Evolutionary conservation across 495 filamentous ascomycete species (phyloP).

Genomic region (Elasticomyces elasticus): DNA sequence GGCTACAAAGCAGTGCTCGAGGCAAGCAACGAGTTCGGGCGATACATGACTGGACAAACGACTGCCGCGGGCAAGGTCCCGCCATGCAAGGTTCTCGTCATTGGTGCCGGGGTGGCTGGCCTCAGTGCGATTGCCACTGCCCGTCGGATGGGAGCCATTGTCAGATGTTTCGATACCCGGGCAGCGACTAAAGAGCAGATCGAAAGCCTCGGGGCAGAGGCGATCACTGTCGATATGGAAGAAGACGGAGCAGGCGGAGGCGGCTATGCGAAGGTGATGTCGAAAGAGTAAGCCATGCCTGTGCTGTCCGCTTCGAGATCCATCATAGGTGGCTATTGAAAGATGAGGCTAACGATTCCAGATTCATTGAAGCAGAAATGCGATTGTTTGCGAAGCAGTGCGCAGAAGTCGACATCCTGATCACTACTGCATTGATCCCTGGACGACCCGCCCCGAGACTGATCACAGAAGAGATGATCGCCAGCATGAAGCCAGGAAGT

Average conservation of each 20-base stretch:
- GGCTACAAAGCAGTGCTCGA: constrained; percentile 79
- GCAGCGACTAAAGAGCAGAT: constrained; percentile 72
- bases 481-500: constrained; percentile 71
- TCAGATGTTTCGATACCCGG: constrained; percentile 73
- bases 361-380: constrained; percentile 81
- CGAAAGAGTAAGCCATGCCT: no score
- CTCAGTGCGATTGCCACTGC: constrained; percentile 73
- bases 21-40: constrained; percentile 71
- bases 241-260: constrained; percentile 74
- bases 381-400: constrained; percentile 74
- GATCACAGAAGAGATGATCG: constrained; percentile 60
- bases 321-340: no score
- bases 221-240: constrained; percentile 72
- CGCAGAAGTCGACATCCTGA: constrained; percentile 74
- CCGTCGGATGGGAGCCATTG: constrained; percentile 70
- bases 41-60: constrained; percentile 72
- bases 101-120: constrained; percentile 73
- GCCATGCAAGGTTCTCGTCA: constrained; percentile 71
- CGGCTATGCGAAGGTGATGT: constrained; percentile 82
- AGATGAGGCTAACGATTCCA: no score
- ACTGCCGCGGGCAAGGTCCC: constrained; percentile 68
- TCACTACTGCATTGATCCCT: constrained; percentile 75
- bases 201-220: constrained; percentile 73
- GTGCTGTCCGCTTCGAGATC: no score
- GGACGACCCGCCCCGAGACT: constrained; percentile 65